Percentiles rank a stretch among this genome's conserved stretches.
These are phyloP conservation scores for Metarhizium rileyi DNA, from an alignment of 2,329 filamentous ascomycete genomes.

Conservation along the genomic window DNA sequence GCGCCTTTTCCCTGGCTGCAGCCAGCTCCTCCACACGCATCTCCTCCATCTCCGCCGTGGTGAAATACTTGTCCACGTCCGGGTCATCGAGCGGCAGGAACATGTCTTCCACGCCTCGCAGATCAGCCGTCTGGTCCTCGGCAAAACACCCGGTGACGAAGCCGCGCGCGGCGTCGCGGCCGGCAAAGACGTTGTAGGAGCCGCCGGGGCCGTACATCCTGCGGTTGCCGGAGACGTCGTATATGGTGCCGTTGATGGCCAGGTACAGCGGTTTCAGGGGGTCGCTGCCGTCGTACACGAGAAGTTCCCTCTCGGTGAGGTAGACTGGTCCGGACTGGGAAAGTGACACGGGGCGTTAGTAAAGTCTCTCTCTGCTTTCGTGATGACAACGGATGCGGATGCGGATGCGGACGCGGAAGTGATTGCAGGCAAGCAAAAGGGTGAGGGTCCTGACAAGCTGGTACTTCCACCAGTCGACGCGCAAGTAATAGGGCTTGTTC, in stretches of 20 bases:
- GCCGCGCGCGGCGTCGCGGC: slow-evolving; percentile 74
- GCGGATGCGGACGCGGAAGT: background rate
- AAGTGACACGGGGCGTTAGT: background rate
- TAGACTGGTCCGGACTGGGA: slow-evolving; percentile 47
- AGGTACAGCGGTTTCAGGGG: slow-evolving; percentile 73
- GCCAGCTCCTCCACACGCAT: slow-evolving; percentile 53
- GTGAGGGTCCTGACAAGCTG: slow-evolving; percentile 42
- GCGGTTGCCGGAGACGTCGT: slow-evolving; percentile 64
- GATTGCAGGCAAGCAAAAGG: background rate
- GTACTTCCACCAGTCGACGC: slow-evolving; percentile 45
- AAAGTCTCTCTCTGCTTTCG: background rate
- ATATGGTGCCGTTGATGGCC: slow-evolving; percentile 79
- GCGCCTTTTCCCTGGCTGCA: slow-evolving; percentile 54
- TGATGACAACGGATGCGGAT: background rate
- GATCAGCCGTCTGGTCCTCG: slow-evolving; percentile 73
- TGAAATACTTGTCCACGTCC: slow-evolving; percentile 49
- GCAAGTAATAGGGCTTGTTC: slow-evolving; percentile 53
- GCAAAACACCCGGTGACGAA: slow-evolving; percentile 92
- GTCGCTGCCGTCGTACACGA: slow-evolving; percentile 68
- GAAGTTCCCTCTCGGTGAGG: slow-evolving; percentile 67
- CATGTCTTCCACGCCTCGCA: slow-evolving; percentile 81
- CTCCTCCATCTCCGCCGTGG: slow-evolving; percentile 40
- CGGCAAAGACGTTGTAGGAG: slow-evolving; percentile 78
- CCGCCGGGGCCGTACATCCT: slow-evolving; percentile 75
- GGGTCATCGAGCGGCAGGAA: slow-evolving; percentile 59